Conservation (phyloP, 2,329 filamentous ascomycete genomes). For the Macrophomina pseudophaseolina region DNA sequence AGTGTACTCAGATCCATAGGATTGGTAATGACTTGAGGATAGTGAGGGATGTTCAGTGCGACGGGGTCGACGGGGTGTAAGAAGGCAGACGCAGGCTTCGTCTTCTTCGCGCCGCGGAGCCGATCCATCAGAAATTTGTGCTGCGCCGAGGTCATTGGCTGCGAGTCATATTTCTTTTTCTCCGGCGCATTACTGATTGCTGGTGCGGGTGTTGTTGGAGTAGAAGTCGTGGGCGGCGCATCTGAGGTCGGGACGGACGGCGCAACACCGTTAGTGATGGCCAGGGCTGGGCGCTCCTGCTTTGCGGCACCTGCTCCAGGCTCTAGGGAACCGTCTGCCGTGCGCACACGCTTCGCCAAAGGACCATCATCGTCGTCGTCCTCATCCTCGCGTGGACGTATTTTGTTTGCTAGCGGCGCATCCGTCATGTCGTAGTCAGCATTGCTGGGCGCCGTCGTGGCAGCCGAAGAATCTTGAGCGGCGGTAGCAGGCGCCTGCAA, state of each 20-base stretch:
- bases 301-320: constrained; percentile 47
- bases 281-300: constrained; percentile 46
- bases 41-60: constrained; percentile 76
- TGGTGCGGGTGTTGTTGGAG: constrained; percentile 10
- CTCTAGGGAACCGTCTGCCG: constrained; percentile 53
- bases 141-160: constrained; percentile 64
- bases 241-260: neutral
- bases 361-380: constrained; percentile 64
- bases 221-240: neutral
- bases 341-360: constrained; percentile 79
- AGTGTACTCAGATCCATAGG: constrained; percentile 87
- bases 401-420: constrained; percentile 47
- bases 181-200: constrained; percentile 25
- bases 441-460: constrained; percentile 15
- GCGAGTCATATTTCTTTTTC: constrained; percentile 41
- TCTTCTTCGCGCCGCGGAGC: constrained; percentile 81
- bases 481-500: constrained; percentile 17
- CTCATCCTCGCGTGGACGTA: constrained; percentile 81
- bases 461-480: neutral
- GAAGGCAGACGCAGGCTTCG: constrained; percentile 78
- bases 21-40: constrained; percentile 72
- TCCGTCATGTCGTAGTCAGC: constrained; percentile 45
- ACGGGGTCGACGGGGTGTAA: constrained; percentile 76
- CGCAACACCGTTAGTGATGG: constrained; percentile 9
- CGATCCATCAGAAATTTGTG: constrained; percentile 68